Percentiles rank a stretch among this genome's conserved stretches.
Conservation (phyloP, 345 rosid genomes). For the Populus deltoides region DNA sequence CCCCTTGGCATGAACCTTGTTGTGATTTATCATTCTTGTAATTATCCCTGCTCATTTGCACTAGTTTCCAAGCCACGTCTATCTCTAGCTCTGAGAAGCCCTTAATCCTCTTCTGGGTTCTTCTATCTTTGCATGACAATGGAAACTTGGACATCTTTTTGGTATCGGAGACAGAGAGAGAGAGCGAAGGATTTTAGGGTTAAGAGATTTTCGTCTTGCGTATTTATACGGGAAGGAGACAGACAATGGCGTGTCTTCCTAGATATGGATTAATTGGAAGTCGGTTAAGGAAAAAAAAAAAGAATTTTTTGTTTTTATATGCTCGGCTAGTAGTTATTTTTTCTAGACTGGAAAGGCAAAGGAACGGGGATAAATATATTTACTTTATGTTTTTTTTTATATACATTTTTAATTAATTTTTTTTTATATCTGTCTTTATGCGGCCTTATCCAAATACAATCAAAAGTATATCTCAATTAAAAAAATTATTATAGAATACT, state of each 20-base stretch:
- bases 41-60: neutral
- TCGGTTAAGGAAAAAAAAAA: neutral
- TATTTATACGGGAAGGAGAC: neutral
- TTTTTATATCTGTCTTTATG: no score
- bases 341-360: no score
- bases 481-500: no score
- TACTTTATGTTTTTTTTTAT: no score
- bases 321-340: no score
- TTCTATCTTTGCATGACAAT: neutral
- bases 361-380: no score
- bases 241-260: neutral
- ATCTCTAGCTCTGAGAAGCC: slow-evolving; percentile 1
- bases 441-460: no score
- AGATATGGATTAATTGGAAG: neutral
- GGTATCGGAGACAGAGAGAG: neutral
- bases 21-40: neutral
- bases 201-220: neutral
- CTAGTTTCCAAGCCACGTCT: neutral
- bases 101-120: neutral
- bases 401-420: no score
- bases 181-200: neutral
- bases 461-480: no score
- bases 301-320: no score
- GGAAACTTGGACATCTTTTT: neutral
- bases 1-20: neutral